Evolutionary conservation across 1,284 basidiomycete species (phyloP), one percentile per base, ranked within the genome.

Genomic region (Trichosporon ovoides): DNA sequence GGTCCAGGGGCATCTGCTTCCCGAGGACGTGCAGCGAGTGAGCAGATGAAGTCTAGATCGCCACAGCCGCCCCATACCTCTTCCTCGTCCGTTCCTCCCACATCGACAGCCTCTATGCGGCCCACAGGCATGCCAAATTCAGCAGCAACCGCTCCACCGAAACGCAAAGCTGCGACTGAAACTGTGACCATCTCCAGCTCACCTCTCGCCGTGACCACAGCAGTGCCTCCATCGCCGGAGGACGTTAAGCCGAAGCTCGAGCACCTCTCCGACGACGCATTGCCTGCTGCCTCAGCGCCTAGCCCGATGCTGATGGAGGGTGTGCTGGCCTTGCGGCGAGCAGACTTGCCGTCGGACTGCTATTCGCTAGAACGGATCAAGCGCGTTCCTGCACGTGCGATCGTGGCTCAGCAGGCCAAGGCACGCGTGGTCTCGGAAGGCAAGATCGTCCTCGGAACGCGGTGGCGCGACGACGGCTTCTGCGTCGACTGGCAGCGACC

Each of bases 361-460:
- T 48, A 28, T 22, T 28, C 22, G 14, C 24, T 24, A 1, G 43
- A 48, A 14, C 43, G 43, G 14, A 28, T 48, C 13, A 22, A 16
- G 14, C 43, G 43, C 24, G 43, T 48, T 3, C 43, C 43, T 9
- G 43, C 43, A 3, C 43, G 43, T 48, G 22, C 24, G 16, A 48
- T 48, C 13, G 43, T 48, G 4, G 43, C 43, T 14, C 43, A 48
- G 43, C 16, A 48, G 22, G 43, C 43, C 3, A 48, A 48, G 14
- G 43, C 43, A 5, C 43, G 33, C 12, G 49, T 35, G 1, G 49
- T 34, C 10, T 31, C 49, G 4, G 55, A 57, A 34, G 55, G 51
- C 20, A 75, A 57, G 34, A 75, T 75, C 48, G 78, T 79, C 52
- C 65, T 78, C 37, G 74, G 74, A 14, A 75, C 75, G 5, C 77